Evolutionary conservation across 1,284 basidiomycete species (phyloP).

Genomic region (Apiotrichum brassicae): DNA sequence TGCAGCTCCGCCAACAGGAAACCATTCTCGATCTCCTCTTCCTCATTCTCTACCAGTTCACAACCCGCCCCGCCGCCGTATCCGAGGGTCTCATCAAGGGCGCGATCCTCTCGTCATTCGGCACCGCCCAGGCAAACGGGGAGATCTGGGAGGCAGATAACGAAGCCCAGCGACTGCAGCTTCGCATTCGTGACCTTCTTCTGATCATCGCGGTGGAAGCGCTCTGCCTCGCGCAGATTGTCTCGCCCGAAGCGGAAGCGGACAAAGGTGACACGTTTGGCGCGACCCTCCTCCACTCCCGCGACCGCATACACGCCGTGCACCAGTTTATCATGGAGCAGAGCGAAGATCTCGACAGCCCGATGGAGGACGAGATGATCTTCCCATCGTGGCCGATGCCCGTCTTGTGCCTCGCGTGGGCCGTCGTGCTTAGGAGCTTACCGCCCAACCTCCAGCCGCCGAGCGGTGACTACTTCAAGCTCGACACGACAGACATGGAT

Average conservation of each 20-base stretch:
- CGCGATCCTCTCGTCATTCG: slow-evolving; percentile 33
- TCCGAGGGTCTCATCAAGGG: slow-evolving; percentile 37
- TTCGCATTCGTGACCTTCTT: slow-evolving; percentile 33
- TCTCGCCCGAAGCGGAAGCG: slow-evolving; percentile 21
- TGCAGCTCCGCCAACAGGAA: slow-evolving; percentile 37
- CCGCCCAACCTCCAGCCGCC: slow-evolving; percentile 24
- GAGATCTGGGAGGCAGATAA: slow-evolving; percentile 35
- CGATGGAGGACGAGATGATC: slow-evolving; percentile 9
- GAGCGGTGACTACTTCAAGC: slow-evolving; percentile 13
- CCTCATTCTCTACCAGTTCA: slow-evolving; percentile 30
- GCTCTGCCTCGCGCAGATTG: slow-evolving; percentile 29
- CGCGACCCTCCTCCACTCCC: slow-evolving; percentile 26
- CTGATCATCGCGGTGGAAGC: slow-evolving; percentile 35
- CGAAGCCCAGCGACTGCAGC: slow-evolving; percentile 22
- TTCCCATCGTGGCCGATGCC: slow-evolving; percentile 30
- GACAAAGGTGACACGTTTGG: slow-evolving; percentile 10
- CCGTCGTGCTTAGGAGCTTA: slow-evolving; percentile 33
- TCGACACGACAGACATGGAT: slow-evolving; percentile 16
- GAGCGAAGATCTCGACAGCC: slow-evolving; percentile 20
- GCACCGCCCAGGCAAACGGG: slow-evolving; percentile 33
- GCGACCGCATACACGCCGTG: slow-evolving; percentile 26
- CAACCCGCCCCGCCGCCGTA: slow-evolving; percentile 28
- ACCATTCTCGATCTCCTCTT: slow-evolving; percentile 36
- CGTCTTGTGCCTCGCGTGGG: slow-evolving; percentile 40
- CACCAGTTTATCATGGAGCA: slow-evolving; percentile 33